phyloP scores from a whole-genome alignment of 2,329 filamentous ascomycete species.

The Botryotinia globosa region DNA sequence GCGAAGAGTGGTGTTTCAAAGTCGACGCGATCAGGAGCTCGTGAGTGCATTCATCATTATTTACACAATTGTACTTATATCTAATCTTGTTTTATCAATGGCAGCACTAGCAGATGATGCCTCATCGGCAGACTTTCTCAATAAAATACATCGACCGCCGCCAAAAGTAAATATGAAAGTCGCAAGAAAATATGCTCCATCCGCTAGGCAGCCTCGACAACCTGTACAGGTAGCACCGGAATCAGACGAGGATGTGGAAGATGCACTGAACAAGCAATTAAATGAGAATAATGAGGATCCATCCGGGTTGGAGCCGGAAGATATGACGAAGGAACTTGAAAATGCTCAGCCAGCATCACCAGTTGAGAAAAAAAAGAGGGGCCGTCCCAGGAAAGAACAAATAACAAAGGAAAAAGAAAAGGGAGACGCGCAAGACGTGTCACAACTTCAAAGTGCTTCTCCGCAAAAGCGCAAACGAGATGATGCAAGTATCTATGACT shows the following conservation, averaged over 20 bases:
- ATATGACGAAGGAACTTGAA: slow-evolving; percentile 6
- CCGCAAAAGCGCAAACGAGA: slow-evolving; percentile 6
- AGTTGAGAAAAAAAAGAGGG: neutral
- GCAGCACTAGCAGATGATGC: neutral
- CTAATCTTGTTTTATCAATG: neutral
- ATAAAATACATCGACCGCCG: neutral
- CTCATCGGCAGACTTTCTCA: neutral
- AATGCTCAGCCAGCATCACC: neutral
- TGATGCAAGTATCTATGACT: neutral
- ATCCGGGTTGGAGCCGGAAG: neutral
- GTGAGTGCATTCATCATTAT: neutral
- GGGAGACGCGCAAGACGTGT: neutral
- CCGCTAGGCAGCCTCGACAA: neutral
- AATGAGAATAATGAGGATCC: neutral
- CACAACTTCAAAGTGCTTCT: neutral
- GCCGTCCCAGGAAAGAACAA: neutral
- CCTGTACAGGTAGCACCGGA: neutral
- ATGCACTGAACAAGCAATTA: neutral
- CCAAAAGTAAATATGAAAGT: neutral
- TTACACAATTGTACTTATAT: neutral
- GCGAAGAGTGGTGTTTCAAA: no score
- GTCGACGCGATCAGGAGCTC: no score
- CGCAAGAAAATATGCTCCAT: neutral
- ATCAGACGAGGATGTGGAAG: neutral
- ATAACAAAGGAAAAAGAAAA: neutral